Evolutionary conservation across 257 asterid species (phyloP).

Genomic region (Solanum lignicaule): DNA sequence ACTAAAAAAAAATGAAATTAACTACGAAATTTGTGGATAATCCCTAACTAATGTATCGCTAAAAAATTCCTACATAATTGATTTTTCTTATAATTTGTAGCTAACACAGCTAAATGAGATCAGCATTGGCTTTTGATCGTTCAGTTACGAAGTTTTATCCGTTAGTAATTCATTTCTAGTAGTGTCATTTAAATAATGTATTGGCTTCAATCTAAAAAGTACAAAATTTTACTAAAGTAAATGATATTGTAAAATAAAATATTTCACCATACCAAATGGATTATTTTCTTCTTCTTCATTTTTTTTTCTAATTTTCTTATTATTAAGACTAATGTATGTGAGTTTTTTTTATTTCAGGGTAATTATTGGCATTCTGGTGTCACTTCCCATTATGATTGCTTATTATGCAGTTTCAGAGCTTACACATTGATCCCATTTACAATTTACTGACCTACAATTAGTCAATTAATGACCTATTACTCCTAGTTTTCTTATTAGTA

Average conservation of each 20-base stretch:
- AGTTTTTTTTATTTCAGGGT: slow-evolving; percentile 3
- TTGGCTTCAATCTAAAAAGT: not conserved
- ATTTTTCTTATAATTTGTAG: too few relatives aligned
- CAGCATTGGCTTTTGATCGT: not conserved
- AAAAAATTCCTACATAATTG: not conserved
- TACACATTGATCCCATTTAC: not conserved
- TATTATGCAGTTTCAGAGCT: slow-evolving; percentile 16
- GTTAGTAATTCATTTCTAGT: too few relatives aligned
- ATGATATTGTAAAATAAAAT: not conserved
- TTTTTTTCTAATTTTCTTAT: too few relatives aligned
- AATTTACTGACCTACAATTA: not conserved
- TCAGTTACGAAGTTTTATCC: too few relatives aligned
- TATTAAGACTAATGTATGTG: not conserved
- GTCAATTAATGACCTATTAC: not conserved
- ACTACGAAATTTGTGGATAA: too few relatives aligned
- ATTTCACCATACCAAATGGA: not conserved
- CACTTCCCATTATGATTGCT: slow-evolving; percentile 15
- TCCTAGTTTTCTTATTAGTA: not conserved
- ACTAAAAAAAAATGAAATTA: not conserved
- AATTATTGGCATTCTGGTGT: slow-evolving; percentile 11
- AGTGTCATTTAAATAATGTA: too few relatives aligned
- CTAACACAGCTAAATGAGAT: not conserved
- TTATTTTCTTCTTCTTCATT: too few relatives aligned
- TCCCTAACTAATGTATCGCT: not conserved
- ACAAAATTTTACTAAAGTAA: not conserved